Evolutionary conservation across 2,329 filamentous ascomycete genomes (phyloP), one percentile per base, ranked within the genome.

Genomic region (Penicillium sp.): DNA sequence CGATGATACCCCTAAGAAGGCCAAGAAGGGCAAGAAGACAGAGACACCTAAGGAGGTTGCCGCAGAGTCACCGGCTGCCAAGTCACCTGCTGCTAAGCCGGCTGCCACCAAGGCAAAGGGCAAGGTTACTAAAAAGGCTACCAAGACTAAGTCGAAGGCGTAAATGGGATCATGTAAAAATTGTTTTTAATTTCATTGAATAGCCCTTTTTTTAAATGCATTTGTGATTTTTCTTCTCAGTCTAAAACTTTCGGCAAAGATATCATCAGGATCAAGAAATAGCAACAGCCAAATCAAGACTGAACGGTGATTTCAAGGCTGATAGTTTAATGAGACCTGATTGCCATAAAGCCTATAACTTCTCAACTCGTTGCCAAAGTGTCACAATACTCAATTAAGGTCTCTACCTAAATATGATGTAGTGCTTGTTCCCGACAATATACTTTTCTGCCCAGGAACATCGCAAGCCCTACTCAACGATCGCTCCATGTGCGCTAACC

Each of bases 21-120:
- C 62, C 7, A 73, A 74, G 61, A 70, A 70, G 63, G 61, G 60
- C 53, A 68, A 68, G 62, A 68, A 69, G 63, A 47, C 61, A 10
- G 61, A 61, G 40, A 61, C 63, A n/a, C 59, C 62, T 14, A 64
- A 69, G 51, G 62, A 64, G 51, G 48, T 51, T 38, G 41, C 48
- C 35, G 42, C 56, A 16, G 58, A 64, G 51, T 63, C 67, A n/a
- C 61, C 68, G 43, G 60, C 59, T 40, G 57, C 55, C 29, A 66
- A 69, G 56, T 53, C 49, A 5, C 42, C 49, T 40, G 42, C 35
- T 39, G 41, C 60, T 23, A 65, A 65, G 55, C 32, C 50, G 13
- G 32, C 51, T 53, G 38, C 45, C 13, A 42, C 60, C 32, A 65
- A 65, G 47, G 19, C 36, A 42, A 61, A 66, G 54, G 68, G 70